Evolutionary conservation across 345 rosid genomes (phyloP).

Genomic region (Eucalyptus marginata): DNA sequence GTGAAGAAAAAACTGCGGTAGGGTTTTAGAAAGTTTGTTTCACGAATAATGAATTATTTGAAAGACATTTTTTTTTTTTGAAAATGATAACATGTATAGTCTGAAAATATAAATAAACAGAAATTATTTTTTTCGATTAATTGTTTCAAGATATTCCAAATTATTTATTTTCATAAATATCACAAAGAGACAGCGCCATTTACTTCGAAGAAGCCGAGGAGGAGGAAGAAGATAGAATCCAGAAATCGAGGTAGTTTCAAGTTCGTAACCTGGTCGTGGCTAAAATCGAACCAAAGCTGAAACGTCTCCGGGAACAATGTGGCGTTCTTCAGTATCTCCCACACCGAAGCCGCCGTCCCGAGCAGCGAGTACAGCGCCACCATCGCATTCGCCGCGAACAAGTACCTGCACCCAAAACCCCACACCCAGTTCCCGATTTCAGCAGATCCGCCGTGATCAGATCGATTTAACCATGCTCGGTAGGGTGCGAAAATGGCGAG

Average conservation of each 20-base stretch:
- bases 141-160: neutral
- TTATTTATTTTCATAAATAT: neutral
- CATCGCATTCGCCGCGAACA: conserved; percentile 72
- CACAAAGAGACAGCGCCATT: neutral
- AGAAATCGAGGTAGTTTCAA: neutral
- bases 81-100: neutral
- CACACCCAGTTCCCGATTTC: neutral
- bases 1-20: neutral
- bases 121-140: neutral
- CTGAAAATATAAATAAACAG: neutral
- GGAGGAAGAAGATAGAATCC: neutral
- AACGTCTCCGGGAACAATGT: conserved; percentile 75
- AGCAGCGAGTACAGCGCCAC: conserved; percentile 77
- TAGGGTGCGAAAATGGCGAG: neutral
- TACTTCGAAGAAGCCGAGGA: neutral
- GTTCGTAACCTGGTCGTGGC: conserved; percentile 75
- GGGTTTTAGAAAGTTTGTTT: no score
- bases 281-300: conserved; percentile 97
- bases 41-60: neutral
- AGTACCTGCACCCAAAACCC: conserved; percentile 28
- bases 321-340: conserved; percentile 71
- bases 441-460: neutral
- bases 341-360: conserved; percentile 64
- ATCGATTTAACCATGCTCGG: neutral
- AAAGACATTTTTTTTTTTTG: neutral